phyloP scores from a whole-genome alignment of 768 basidiomycete species.

The Cytidiella melzeri region DNA sequence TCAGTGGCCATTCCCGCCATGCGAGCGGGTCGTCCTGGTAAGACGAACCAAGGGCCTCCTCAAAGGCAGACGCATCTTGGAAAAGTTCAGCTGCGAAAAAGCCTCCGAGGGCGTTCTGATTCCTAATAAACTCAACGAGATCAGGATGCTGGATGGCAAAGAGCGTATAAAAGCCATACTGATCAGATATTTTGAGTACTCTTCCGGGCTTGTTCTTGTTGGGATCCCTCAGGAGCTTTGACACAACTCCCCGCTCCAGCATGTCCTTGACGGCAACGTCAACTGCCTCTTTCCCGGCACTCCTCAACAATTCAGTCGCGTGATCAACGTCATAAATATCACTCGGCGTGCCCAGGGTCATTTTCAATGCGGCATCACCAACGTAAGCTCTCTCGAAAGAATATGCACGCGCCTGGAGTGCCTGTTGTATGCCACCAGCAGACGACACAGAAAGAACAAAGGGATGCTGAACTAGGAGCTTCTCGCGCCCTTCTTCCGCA shows the following conservation, averaged over 20 bases:
- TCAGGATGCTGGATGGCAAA: too few relatives aligned
- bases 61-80: conserved; percentile 62
- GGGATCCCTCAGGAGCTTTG: conserved; percentile 59
- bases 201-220: conserved; percentile 65
- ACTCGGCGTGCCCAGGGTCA: conserved; percentile 68
- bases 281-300: conserved; percentile 50
- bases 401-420: conserved; percentile 23
- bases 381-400: conserved; percentile 39
- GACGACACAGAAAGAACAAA: conserved; percentile 32
- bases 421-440: conserved; percentile 28
- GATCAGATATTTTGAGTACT: conserved; percentile 70
- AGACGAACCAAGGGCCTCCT: conserved; percentile 38
- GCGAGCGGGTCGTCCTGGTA: conserved; percentile 29
- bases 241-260: conserved; percentile 57
- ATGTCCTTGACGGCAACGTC: conserved; percentile 53
- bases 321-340: conserved; percentile 60
- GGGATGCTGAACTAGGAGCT: conserved; percentile 50
- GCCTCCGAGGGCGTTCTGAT: conserved; percentile 64
- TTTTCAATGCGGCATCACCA: conserved; percentile 75
- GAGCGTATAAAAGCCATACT: conserved; percentile 30
- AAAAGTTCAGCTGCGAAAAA: conserved; percentile 57
- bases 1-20: conserved; percentile 75
- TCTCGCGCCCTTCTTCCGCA: conserved; percentile 75
- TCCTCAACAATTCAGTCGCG: conserved; percentile 52
- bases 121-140: too few relatives aligned